Base-by-base conservation (phyloP, 169 alveolate species). In the Cyclospora cayetanensis region DNA sequence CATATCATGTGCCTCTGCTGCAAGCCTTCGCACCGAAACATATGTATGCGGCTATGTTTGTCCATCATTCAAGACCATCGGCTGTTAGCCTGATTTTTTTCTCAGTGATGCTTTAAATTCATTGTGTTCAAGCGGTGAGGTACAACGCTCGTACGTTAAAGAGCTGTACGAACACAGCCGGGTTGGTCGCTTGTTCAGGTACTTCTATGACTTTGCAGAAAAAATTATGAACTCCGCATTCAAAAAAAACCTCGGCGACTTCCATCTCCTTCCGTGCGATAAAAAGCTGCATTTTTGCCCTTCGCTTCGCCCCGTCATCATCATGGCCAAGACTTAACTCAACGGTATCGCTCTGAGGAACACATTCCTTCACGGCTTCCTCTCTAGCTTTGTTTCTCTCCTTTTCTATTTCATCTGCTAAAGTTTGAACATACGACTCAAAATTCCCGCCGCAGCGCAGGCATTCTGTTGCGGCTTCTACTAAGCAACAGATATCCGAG, bases 181-280 rank as follows among this genome's bases (percentile, higher is more conserved):
- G 25, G 35, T 50, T 41, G 37, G 12, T 34, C 5, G n/a, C 4
- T 9, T 29, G 18, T 34, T 63, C n/a, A 46, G 89, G 46, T 7
- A 27, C 31, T 25, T 68, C 20, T 7, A 87, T 85, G 11, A 68
- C 37, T 9, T 70, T 42, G 77, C 92, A 87, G 77, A 68, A 72
- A 20, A 50, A 39, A 20, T 35, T 29, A 46, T 87, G 92, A n/a
- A 68, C 79, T 1, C 86, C 92, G 60, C 86, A 77, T 12, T 66
- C 92, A 27, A 87, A 87, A 39, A 87, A 87, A 50, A 70, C 92
- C 55, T 87, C 77, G 34, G 92, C 92, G 15, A 87, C 92, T n/a
- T 87, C 74, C 22, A 12, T 46, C 39, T 87, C 76, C 39, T 87
- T 87, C 22, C 92, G 60, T 0, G 92, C 92, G 22, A 66, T 39